Base-by-base conservation (phyloP, 139 green algal genomes). In the Chlorella sp. region DNA sequence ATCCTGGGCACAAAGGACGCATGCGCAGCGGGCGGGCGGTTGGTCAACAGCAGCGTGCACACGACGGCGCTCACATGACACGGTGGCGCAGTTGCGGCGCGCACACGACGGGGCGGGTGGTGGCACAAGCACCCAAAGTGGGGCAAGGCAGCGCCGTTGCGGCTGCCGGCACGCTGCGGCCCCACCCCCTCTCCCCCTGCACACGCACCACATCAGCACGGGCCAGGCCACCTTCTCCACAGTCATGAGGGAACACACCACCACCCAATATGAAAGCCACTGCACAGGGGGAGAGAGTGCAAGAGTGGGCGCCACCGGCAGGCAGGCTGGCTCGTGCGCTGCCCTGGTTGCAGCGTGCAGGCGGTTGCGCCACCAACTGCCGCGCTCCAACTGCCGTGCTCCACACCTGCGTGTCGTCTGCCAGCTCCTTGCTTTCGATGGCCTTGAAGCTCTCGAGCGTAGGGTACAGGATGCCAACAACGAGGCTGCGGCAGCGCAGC, bases 251-350 rank as follows among this genome's bases (percentile, higher is more conserved):
- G 73, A 58, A 11, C 42, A n/a, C 60, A 60, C 74, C 38, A 76
- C 72, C 42, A 85, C 79, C 79, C 79, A 85, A 63, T 85, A 85
- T 12, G 50, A 74, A 33, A 85, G 48, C 79, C 79, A 85, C 58
- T 85, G 77, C 76, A 53, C 21, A 12, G 33, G 8, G 31, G 33
- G 43, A 59, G 12, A 23, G 19, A 59, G 15, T 17, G 15, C 12
- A 21, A 8, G 5, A 8, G 50, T 21, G 19, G 50, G 50, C 12
- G 50, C 8, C 29, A 23, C 12, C 50, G 50, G 50, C 50, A 8
- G 8, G 15, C 5, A 17, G 5, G 5, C 9, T 14, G 29, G 15
- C 12, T 59, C 50, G 23, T 64, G 58, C n/a, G 58, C 58, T 41
- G 58, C 12, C 14, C 5, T 23, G 50, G 29, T 8, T 8, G 50